These are phyloP conservation scores for Spergularia bocconei DNA, from an alignment of 148 eudicot species.

Conservation along the genomic window DNA sequence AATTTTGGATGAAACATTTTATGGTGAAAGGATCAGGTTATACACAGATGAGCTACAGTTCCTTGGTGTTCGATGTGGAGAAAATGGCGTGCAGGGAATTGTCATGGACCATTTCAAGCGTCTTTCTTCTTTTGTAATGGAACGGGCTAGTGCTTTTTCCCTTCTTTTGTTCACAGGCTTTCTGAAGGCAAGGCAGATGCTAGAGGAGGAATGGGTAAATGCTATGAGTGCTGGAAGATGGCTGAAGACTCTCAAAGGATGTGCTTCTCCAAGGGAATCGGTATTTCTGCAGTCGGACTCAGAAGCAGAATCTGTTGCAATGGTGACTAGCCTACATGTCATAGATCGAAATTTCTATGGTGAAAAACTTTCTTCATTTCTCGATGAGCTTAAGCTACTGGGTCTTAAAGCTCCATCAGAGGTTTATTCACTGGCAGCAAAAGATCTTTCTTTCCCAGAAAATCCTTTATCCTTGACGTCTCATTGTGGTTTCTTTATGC, in stretches of 20 bases:
- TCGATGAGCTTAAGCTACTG: conserved; percentile 20
- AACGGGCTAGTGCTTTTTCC: conserved; percentile 5
- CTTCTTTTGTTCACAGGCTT: conserved; percentile 23
- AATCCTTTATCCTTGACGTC: conserved; percentile 18
- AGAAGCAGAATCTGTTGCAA: conserved; percentile 19
- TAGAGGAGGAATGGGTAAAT: conserved; percentile 22
- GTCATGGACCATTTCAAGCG: conserved; percentile 22
- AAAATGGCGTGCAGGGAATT: conserved; percentile 21
- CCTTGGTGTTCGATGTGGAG: conserved; percentile 36
- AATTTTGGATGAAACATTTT: conserved; percentile 30
- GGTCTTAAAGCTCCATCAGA: conserved; percentile 15
- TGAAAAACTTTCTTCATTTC: conserved; percentile 20
- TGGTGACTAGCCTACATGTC: conserved; percentile 17
- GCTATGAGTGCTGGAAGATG: conserved; percentile 20
- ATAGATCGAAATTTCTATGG: conserved; percentile 24
- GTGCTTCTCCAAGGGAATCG: conserved; percentile 15
- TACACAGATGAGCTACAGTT: conserved; percentile 34
- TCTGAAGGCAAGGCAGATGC: conserved; percentile 18
- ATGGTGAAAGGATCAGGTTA: conserved; percentile 19
- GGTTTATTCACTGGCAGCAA: conserved; percentile 14
- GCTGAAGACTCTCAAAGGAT: conserved; percentile 24
- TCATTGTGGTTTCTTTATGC: conserved; percentile 17
- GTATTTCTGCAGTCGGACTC: conserved; percentile 14
- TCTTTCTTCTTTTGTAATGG: conserved; percentile 8
- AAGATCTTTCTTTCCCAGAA: conserved; percentile 12